Conservation (phyloP, 495 filamentous ascomycete genomes). For the Podospora comata region DNA sequence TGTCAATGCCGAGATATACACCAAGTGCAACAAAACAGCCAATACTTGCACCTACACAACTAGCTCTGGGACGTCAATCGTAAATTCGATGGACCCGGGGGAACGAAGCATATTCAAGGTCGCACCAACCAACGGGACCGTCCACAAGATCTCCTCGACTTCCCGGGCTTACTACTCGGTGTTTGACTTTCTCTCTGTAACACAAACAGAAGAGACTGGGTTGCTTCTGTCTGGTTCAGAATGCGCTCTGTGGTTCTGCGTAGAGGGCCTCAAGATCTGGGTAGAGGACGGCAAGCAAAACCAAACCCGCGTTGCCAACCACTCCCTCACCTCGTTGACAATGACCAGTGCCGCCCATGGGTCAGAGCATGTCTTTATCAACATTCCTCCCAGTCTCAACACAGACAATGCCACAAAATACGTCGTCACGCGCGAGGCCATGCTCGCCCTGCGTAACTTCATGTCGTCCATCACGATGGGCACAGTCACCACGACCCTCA, state of each 20-base stretch:
- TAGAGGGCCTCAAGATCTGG: conserved; percentile 30
- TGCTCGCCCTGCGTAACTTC: conserved; percentile 30
- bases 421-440: conserved; percentile 30
- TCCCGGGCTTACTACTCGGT: conserved; percentile 32
- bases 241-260: conserved; percentile 41
- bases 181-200: conserved; percentile 36
- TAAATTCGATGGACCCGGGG: conserved; percentile 5
- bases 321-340: conserved; percentile 30
- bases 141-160: conserved; percentile 15
- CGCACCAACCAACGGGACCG: conserved; percentile 29
- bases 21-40: conserved; percentile 23
- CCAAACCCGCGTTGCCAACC: conserved; percentile 25
- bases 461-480: conserved; percentile 32
- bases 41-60: conserved; percentile 34
- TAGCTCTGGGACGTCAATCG: conserved; percentile 29
- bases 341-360: conserved; percentile 9
- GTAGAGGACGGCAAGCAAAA: conserved; percentile 29
- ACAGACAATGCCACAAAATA: conserved; percentile 27
- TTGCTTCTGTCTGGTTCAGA: conserved; percentile 13
- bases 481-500: conserved; percentile 27
- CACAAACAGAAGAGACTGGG: conserved; percentile 18
- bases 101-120: conserved; percentile 31
- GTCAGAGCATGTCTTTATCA: conserved; percentile 33
- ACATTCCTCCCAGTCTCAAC: conserved; percentile 32
- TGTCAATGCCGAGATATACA: conserved; percentile 19